Evolutionary conservation across 2,329 filamentous ascomycete species (phyloP), one percentile per base, ranked within the genome.

Genomic region (Aspergillus sp.): DNA sequence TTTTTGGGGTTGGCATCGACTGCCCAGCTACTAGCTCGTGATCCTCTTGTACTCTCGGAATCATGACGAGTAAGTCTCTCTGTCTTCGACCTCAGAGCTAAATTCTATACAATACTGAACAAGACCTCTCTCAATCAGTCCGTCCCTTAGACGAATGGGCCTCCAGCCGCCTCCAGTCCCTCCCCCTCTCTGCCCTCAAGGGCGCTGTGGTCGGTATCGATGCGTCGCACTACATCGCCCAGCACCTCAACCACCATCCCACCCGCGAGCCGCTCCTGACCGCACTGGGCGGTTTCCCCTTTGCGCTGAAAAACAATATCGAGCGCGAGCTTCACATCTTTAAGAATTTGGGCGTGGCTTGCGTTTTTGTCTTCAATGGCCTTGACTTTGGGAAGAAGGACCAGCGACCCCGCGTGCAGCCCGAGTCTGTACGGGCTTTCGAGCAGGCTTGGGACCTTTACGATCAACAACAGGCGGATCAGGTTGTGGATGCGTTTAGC

Each of bases 341-440:
- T 75, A 79, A 81, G 50, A 76, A 78, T 41, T 73, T 83, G 58
- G 79, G 80, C 19, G 83, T 94, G 44, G 80, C 75, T n/a, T 87
- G 87, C 2, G 73, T 94, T 52, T 97, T 98, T 66, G 77, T 98
- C 44, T 98, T 98, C 68, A 87, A 91, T 65, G 93, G 93, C 33
- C 80, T 95, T 59, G 81, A 88, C 35, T 78, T 89, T 50, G 82
- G 82, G 35, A 86, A 85, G 48, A 85, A 86, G 60, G 83, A 90
- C 59, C 81, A 86, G 41, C 70, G 73, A 7, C 74, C 77, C 50
- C 65, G 65, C 30, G 75, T 83, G 49, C 74, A 82, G 27, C 75
- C 85, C 46, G 77, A 81, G 54, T 79, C 80, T 41, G 80, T 80
- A 28, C 78, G 78, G 42, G 82, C 83, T 55, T 88, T 88, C 44